Evolutionary conservation across 1,284 basidiomycete genomes (phyloP).

Genomic region (Boletellus deceptivus): DNA sequence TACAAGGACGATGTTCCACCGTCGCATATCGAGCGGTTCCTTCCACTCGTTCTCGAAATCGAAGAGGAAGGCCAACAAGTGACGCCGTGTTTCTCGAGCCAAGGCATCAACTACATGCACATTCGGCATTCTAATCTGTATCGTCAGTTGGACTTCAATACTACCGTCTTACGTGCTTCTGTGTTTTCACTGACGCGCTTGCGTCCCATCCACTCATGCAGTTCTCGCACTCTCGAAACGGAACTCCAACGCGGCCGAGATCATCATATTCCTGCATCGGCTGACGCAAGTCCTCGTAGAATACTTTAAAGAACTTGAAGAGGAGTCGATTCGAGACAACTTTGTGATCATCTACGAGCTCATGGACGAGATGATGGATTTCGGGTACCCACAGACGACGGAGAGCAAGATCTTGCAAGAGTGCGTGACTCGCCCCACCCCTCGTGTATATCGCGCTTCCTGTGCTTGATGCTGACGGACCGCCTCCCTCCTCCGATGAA

Average conservation of each 20-base stretch:
- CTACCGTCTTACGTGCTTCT: no score
- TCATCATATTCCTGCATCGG: constrained; percentile 95
- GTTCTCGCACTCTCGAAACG: constrained; percentile 95
- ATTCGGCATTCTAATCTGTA: constrained; percentile 98
- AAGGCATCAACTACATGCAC: constrained; percentile 97
- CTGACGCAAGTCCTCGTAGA: constrained; percentile 88
- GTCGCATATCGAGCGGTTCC: constrained; percentile 88
- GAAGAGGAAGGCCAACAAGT: constrained; percentile 97
- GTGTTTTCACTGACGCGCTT: constrained; percentile 17
- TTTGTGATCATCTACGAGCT: constrained; percentile 98
- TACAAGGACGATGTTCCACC: constrained; percentile 95
- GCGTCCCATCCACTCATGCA: constrained; percentile 30
- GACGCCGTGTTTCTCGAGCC: constrained; percentile 92
- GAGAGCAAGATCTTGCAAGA: constrained; percentile 99
- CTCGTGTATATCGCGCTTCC: not conserved
- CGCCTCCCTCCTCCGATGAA: not conserved
- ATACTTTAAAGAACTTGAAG: constrained; percentile 99
- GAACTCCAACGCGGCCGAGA: constrained; percentile 95
- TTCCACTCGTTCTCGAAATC: constrained; percentile 93
- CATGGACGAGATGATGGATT: constrained; percentile 99
- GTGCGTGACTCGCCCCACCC: constrained; percentile 43
- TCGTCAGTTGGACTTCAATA: constrained; percentile 49
- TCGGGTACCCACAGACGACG: constrained; percentile 98
- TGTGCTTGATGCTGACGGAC: not conserved
- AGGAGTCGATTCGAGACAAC: constrained; percentile 98